Base-by-base conservation (phyloP, 2,329 filamentous ascomycete species). In the Metarhizium guizhouense region DNA sequence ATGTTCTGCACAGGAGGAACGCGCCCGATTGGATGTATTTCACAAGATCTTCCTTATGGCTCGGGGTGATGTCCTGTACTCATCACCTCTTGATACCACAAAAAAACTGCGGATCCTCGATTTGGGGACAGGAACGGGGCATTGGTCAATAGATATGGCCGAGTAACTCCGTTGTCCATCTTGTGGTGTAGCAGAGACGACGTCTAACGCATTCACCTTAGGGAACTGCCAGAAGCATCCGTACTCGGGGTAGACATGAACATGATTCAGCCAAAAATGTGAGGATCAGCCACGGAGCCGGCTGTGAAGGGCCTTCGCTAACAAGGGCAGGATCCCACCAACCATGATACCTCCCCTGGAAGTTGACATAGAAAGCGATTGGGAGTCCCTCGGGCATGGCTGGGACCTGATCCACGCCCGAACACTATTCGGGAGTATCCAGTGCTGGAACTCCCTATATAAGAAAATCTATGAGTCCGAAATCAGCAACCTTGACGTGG, bases 11-110 rank as follows among this genome's bases (percentile, higher is more conserved):
- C 40, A 86, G 78, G 71, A 75, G 57, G 87, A 91, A 68, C 82
- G 83, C 68, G 85, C 90, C 68, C 83, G 87, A 61, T 80, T 90
- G 67, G 88, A 92, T 66, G 85, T 90, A 51, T 86, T 88, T 66
- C 86, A 91, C 74, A 85, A 86, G 64, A 72, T 90, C 61, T 85
- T 89, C 64, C 74, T 76, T 16, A 79, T 86, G 20, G 81, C 81
- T 52, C 82, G 85, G 60, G 74, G 78, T 47, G 68, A 74, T 4
- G 48, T n/a, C 25, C 50, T 59, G 7, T 60, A 57, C 43, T 57
- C 56, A 45, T 42, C 57, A 29, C 42, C 54, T 6, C 47, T 57
- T 5, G 48, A 43, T 45, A 18, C 47, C 14, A 18, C 20, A 29
- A n/a, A 51, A 13, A 25, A 40, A 29, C 66, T 59, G 52, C 66